A percentile compares a stretch with the other conserved stretches of the same genome.
Conservation (phyloP, 495 filamentous ascomycete species). For the Penicillium pancosmium region DNA sequence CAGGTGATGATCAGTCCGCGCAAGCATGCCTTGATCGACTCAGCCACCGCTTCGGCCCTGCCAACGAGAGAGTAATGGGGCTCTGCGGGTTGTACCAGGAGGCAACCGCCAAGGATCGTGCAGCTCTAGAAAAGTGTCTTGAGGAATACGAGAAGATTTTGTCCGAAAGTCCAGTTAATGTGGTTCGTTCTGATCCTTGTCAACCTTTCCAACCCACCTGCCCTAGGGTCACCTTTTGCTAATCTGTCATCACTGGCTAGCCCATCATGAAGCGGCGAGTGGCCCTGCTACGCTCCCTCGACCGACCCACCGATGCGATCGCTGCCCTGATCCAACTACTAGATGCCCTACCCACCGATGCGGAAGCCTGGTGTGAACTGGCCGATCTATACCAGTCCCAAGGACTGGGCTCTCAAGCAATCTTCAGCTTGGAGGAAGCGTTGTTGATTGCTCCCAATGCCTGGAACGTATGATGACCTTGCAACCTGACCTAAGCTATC, state of each 20-base stretch:
- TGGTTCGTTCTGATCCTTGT: slow-evolving; percentile 53
- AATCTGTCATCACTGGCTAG: slow-evolving; percentile 44
- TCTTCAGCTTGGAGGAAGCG: slow-evolving; percentile 90
- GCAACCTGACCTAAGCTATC: slow-evolving; percentile 8
- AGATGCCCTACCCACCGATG: slow-evolving; percentile 83
- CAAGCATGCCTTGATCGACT: slow-evolving; percentile 72
- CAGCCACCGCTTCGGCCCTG: slow-evolving; percentile 73
- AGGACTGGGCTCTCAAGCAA: slow-evolving; percentile 76
- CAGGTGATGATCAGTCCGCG: slow-evolving; percentile 79
- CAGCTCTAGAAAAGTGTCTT: slow-evolving; percentile 67
- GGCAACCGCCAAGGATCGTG: slow-evolving; percentile 68
- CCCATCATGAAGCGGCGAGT: slow-evolving; percentile 84
- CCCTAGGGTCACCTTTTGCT: neutral
- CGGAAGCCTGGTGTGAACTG: slow-evolving; percentile 93
- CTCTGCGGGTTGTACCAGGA: slow-evolving; percentile 83
- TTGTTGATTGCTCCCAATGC: slow-evolving; percentile 87
- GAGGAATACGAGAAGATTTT: slow-evolving; percentile 77
- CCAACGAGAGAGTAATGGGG: slow-evolving; percentile 82
- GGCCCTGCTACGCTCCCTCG: slow-evolving; percentile 74
- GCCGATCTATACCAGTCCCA: slow-evolving; percentile 80
- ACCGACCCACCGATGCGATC: slow-evolving; percentile 70
- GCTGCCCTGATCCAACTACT: slow-evolving; percentile 72
- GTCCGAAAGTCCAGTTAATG: slow-evolving; percentile 74
- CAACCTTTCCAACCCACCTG: neutral
- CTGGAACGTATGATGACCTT: slow-evolving; percentile 80